Conservation (phyloP, 805 yeast genomes). For the Yarrowia bubula region DNA sequence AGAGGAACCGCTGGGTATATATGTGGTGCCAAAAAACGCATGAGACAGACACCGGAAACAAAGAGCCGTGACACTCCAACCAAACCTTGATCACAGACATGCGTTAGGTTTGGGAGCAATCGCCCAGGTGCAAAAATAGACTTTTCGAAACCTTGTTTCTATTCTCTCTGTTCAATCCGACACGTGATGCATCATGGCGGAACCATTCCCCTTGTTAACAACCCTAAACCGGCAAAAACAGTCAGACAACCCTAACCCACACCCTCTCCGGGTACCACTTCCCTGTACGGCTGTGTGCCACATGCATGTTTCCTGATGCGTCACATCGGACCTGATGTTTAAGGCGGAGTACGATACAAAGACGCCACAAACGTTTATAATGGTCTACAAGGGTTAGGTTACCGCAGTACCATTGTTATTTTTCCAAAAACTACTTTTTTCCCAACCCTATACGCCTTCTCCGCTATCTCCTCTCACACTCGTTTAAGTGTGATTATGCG, state of each 20-base stretch:
- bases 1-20: slow-evolving; percentile 1
- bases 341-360: too few species aligned
- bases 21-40: slow-evolving; percentile 13
- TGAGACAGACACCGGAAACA: background rate
- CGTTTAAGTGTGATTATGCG: slow-evolving; percentile 21
- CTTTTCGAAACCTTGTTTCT: background rate
- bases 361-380: too few species aligned
- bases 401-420: background rate
- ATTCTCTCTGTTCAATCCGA: background rate
- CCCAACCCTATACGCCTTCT: background rate
- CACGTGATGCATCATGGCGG: background rate
- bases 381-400: background rate
- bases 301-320: background rate
- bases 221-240: background rate
- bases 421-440: too few species aligned
- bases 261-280: background rate
- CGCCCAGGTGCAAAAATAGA: background rate
- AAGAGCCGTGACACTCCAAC: background rate
- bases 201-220: background rate
- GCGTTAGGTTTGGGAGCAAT: slow-evolving; percentile 16
- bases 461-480: background rate
- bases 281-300: background rate
- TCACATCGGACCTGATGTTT: background rate
- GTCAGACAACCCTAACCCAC: background rate
- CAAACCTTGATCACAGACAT: background rate